phyloP scores from a whole-genome alignment of 495 filamentous ascomycete species.

The Penicillium turbatum region DNA sequence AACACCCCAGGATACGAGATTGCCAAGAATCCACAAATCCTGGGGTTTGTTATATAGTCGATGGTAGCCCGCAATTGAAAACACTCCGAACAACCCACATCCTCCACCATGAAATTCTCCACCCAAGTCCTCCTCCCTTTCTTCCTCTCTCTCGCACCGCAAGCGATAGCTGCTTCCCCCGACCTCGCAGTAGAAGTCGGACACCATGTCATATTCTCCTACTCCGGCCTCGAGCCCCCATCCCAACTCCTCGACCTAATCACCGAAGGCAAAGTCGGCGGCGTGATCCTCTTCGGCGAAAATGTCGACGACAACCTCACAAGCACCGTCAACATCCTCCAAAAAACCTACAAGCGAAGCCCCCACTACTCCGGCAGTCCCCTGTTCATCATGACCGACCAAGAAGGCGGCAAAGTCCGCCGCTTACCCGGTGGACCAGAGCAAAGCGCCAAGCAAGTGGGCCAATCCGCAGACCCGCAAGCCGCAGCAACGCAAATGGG shows the following conservation, averaged over 20 bases:
- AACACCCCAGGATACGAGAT: not conserved
- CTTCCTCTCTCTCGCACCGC: not conserved
- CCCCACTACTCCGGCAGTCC: constrained; percentile 21
- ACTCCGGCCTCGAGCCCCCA: constrained; percentile 25
- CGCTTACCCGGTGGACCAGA: constrained; percentile 32
- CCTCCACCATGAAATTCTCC: constrained; percentile 8
- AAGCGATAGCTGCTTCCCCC: not conserved
- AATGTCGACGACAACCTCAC: constrained; percentile 28
- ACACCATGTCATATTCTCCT: constrained; percentile 38
- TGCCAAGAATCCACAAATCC: not conserved
- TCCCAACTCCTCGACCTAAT: constrained; percentile 25
- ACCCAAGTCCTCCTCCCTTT: constrained; percentile 3
- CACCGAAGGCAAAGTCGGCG: constrained; percentile 29
- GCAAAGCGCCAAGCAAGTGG: constrained; percentile 27
- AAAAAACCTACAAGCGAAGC: constrained; percentile 26
- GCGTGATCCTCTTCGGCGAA: constrained; percentile 34
- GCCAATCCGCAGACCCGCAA: constrained; percentile 17
- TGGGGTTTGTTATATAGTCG: not conserved
- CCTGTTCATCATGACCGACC: constrained; percentile 37
- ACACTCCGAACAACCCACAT: not conserved
- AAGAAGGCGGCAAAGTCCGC: constrained; percentile 32
- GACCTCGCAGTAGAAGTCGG: constrained; percentile 18
- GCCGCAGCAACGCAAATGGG: constrained; percentile 24
- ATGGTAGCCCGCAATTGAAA: not conserved
- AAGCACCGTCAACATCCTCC: constrained; percentile 18